phyloP scores from a whole-genome alignment of 2,329 filamentous ascomycete genomes.

The Atkinsonella texensis region DNA sequence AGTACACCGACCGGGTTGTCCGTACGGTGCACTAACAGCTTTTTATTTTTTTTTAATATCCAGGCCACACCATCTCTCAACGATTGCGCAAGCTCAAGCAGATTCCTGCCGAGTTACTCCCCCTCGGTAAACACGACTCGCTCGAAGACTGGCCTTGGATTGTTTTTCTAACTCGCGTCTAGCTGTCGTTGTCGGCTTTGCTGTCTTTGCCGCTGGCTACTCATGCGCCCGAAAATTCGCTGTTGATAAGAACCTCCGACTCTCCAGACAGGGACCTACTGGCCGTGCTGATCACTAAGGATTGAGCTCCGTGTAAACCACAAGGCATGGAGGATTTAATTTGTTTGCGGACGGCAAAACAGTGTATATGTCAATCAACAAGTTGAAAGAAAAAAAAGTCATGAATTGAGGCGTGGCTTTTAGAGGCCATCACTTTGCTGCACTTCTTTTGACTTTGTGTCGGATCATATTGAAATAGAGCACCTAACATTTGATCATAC shows the following conservation, averaged over 20 bases:
- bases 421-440: constrained; percentile 4
- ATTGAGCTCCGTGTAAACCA: constrained; percentile 1
- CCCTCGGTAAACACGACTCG: constrained; percentile 55
- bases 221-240: constrained; percentile 71
- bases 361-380: constrained; percentile 10
- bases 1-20: not conserved
- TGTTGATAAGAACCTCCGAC: constrained; percentile 85
- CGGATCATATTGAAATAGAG: constrained; percentile 8
- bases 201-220: constrained; percentile 70
- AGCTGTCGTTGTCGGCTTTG: constrained; percentile 83
- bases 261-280: constrained; percentile 54
- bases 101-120: constrained; percentile 87
- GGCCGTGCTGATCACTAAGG: constrained; percentile 24
- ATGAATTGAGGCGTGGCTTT: constrained; percentile 8
- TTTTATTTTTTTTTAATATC: not conserved
- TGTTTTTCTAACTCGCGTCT: constrained; percentile 3
- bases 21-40: not conserved
- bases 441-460: constrained; percentile 11
- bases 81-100: constrained; percentile 79
- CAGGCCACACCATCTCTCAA: constrained; percentile 95
- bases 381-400: constrained; percentile 1
- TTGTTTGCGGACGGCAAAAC: constrained; percentile 5
- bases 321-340: constrained; percentile 1
- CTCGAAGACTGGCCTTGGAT: not conserved
- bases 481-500: constrained; percentile 8